A percentile compares a stretch with the other conserved stretches of the same genome.
phyloP scores from a whole-genome alignment of 2,329 filamentous ascomycete genomes.

The Fusarium sp. region DNA sequence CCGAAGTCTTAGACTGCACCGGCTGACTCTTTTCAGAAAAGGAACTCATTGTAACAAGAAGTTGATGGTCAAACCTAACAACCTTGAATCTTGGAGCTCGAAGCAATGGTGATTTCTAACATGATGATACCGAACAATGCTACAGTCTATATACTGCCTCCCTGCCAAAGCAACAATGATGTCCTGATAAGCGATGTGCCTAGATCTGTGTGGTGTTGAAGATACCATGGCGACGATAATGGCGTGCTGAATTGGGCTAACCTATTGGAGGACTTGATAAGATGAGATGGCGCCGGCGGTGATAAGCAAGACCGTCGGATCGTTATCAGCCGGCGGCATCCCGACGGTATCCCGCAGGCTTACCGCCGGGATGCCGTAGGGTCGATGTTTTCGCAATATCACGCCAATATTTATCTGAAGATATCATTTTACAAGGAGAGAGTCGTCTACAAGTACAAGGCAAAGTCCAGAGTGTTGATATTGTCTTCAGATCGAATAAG shows the following conservation, averaged over 20 bases:
- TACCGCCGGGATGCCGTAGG: constrained; percentile 24
- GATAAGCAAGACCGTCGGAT: neutral
- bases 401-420: neutral
- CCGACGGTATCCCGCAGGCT: neutral
- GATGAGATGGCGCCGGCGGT: neutral
- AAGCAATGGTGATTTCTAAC: neutral
- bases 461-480: neutral
- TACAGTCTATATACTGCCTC: neutral
- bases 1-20: neutral
- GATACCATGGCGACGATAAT: constrained; percentile 38
- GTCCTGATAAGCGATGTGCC: neutral
- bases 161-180: neutral
- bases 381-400: neutral
- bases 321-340: constrained; percentile 34
- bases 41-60: constrained; percentile 9
- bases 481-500: neutral
- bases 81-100: neutral
- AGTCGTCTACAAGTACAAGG: neutral
- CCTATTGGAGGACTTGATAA: constrained; percentile 17
- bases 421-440: neutral
- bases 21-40: constrained; percentile 13
- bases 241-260: constrained; percentile 34
- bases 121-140: neutral
- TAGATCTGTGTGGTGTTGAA: constrained; percentile 12
- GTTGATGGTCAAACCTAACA: neutral